Evolutionary conservation across 176 grass and related monocot genomes (phyloP), one percentile per base, ranked within the genome.

Genomic region (sorghum (Sorghum bicolor)): DNA sequence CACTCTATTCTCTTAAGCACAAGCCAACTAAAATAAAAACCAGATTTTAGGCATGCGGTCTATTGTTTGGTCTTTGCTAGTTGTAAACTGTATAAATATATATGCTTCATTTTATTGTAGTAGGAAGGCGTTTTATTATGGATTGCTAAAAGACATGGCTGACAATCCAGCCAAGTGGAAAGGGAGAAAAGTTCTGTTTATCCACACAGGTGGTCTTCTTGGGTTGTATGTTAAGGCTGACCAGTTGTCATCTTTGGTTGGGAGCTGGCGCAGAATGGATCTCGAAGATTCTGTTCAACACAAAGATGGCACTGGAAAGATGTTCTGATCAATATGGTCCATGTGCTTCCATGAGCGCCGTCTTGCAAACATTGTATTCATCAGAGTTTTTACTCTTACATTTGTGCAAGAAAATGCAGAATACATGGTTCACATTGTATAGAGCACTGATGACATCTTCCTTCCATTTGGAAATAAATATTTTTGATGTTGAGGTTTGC

Each of bases 161-260:
- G 36, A 16, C 15, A 91, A 96, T 77, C 93, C 93, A 43, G 16
- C 86, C 38, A 94, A 99, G 69, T 99, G 93, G 96, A 79, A 85
- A 83, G 87, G 88, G 5, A 77, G 85, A 39, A 95, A 89, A 88
- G 63, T 99, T 82, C 83, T 99, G 57, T 99, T 99, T 71, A 19
- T 99, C 71, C 96, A 96, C 41, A 99, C 91, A 16, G 93, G 96
- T 14, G 96, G 93, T 24, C 93, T 99, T 78, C 91, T 99, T 45
- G 96, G 93, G n/a, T 87, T 99, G 86, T 99, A 92, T 48, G 93
- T 94, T 78, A 99, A 94, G 79, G 80, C 73, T 39, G 93, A 92
- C 15, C 64, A 94, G 44, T 81, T 99, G 86, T 67, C 87, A 80
- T 87, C 89, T 75, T 80, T 90, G 41, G 85, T 76, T 88, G 91